Conservation (phyloP, 768 basidiomycete genomes). For the Suillus plorans region DNA sequence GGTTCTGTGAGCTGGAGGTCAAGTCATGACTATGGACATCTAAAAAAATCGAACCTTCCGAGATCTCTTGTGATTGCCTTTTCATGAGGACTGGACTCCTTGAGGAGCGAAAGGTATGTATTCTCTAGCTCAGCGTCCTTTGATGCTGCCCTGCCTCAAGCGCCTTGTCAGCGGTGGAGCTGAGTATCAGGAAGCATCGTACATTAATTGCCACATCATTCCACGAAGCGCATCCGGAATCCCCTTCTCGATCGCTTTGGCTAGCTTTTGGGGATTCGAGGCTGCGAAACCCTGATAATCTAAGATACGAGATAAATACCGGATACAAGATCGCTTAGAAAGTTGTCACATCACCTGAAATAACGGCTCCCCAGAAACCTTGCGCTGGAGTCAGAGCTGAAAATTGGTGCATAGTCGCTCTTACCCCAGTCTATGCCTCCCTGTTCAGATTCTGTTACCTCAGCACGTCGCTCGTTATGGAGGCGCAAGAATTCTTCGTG, state of each 20-base stretch:
- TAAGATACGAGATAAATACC: constrained; percentile 24
- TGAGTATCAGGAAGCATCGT: constrained; percentile 18
- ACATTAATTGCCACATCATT: constrained; percentile 98
- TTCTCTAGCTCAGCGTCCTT: constrained; percentile 87
- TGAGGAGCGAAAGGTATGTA: constrained; percentile 78
- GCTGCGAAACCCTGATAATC: constrained; percentile 91
- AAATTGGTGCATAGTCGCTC: constrained; percentile 20
- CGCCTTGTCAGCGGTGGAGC: constrained; percentile 12
- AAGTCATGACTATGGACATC: constrained; percentile 8
- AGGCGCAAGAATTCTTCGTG: constrained; percentile 76
- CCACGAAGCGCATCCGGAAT: constrained; percentile 87
- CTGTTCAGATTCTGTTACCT: constrained; percentile 38
- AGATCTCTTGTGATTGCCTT: constrained; percentile 94
- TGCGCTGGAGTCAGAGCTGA: constrained; percentile 6
- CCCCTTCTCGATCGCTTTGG: constrained; percentile 87
- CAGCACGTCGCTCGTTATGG: constrained; percentile 52
- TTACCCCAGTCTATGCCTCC: constrained; percentile 76
- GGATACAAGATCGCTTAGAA: constrained; percentile 2
- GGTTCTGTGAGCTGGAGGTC: constrained; percentile 51
- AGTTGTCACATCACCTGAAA: constrained; percentile 58
- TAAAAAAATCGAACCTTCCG: constrained; percentile 55
- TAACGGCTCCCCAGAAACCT: constrained; percentile 96
- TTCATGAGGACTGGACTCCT: constrained; percentile 84
- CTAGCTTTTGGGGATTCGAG: constrained; percentile 73
- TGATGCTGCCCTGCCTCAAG: constrained; percentile 74